Conservation (phyloP, 768 basidiomycete species). For the Kwoniella sp. region DNA sequence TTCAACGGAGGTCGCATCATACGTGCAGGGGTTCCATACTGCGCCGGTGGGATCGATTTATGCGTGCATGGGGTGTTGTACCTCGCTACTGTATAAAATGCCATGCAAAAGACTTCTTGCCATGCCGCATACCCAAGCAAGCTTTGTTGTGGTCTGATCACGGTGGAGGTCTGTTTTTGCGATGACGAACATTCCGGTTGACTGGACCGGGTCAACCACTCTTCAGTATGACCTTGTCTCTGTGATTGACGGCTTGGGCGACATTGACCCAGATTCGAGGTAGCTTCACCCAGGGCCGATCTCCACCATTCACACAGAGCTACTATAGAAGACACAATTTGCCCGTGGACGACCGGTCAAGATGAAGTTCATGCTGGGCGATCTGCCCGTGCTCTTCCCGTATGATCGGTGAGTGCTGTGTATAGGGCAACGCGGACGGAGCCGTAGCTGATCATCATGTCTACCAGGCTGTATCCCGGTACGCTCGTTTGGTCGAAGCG, state of each 20-base stretch:
- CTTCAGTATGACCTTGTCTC: not conserved
- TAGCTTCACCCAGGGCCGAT: not conserved
- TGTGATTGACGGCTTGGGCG: not conserved
- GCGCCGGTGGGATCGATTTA: no score
- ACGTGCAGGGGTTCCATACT: no score
- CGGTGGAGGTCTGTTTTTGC: no score
- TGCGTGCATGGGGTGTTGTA: no score
- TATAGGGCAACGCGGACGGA: not conserved
- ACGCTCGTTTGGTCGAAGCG: conserved; percentile 23
- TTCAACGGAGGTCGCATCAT: no score
- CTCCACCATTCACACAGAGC: not conserved
- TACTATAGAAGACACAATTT: not conserved
- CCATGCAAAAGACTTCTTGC: no score
- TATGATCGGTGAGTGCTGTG: conserved; percentile 43
- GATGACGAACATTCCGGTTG: no score
- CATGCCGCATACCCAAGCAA: no score
- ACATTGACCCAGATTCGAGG: not conserved
- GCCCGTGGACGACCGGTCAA: conserved; percentile 1
- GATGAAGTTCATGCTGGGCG: conserved; percentile 45
- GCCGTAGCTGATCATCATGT: conserved; percentile 65
- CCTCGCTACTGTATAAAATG: no score
- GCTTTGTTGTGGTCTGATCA: no score
- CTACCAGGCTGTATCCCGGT: conserved; percentile 95
- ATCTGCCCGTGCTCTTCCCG: conserved; percentile 47
- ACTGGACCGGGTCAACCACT: not conserved